Conservation (phyloP, 345 rosid species). For the Triadica sebifera region DNA sequence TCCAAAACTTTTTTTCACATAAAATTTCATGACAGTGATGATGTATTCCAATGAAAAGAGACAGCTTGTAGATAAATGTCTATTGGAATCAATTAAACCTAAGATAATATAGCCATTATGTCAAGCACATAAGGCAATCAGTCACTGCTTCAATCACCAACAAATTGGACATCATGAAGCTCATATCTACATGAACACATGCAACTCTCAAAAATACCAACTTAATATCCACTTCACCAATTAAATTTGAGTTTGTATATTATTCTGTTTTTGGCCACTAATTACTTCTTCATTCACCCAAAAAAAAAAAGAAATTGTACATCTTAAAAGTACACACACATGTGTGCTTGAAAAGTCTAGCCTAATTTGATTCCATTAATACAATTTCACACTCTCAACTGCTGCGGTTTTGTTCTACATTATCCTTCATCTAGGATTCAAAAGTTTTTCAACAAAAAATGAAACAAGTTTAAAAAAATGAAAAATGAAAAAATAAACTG, state of each 20-base stretch:
- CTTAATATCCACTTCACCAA: background rate
- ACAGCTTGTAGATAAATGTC: background rate
- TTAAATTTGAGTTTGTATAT: background rate
- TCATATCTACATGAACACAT: background rate
- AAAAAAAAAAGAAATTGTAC: background rate
- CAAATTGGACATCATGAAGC: background rate
- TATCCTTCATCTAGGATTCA: background rate
- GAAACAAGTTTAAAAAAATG: no score
- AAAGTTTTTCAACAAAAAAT: background rate
- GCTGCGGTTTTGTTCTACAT: background rate
- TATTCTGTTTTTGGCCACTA: background rate
- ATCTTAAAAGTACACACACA: background rate
- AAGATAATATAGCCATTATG: background rate
- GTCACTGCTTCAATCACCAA: background rate
- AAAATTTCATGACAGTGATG: background rate
- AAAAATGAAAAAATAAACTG: background rate
- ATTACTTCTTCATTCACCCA: background rate
- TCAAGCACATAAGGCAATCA: background rate
- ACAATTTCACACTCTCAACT: constrained; percentile 4
- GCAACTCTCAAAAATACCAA: background rate
- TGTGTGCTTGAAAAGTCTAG: background rate
- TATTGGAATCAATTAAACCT: background rate
- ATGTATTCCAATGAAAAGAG: background rate
- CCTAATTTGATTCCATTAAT: background rate
- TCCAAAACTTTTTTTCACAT: background rate